Evolutionary conservation across 306 rosid species (phyloP), one percentile per base, ranked within the genome.

Genomic region (Delonix regia): DNA sequence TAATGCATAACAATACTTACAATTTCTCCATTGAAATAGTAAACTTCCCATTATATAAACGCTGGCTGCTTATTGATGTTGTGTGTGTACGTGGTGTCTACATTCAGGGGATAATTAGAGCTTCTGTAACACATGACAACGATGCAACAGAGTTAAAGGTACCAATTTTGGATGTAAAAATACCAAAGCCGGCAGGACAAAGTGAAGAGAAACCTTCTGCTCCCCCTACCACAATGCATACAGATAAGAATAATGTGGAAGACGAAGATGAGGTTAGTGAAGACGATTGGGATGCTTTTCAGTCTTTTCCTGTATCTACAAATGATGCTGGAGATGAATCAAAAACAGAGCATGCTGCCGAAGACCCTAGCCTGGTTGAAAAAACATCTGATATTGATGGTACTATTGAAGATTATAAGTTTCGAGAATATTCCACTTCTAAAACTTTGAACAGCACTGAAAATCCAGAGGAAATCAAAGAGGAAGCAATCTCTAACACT

Each of bases 281-380:
- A 42, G 97, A 94, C 76, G 97, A 90, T 73, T 94, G 99, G 99
- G 99, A 94, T 86, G 85, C 91, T 49, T 94, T 92, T 81, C 99
- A 92, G 85, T 94, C 97, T 68, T 89, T 94, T 73, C 88, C 99
- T 53, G 90, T 90, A 53, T 78, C 97, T 45, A 73, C 80, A 85
- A 81, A 53, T 77, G 89, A 83, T 75, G 87, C 82, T 69, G 90
- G 62, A 71, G 80, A 78, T 52, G 88, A 89, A 56, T 70, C 89
- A 45, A 64, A 81, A 71, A 56, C 73, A 68, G 89, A 80, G 79
- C 6, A 76, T 65, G 62, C 62, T 61, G 56, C 66, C 27, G 68
- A 84, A 77, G 85, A 79, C 48, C 79, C 81, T 44, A 67, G 56
- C 63, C 44, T 10, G 51, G 77, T 76, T 72, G 85, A 91, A 69